Base-by-base conservation (phyloP, 2,329 filamentous ascomycete species). In the Diplocarpon rosae region DNA sequence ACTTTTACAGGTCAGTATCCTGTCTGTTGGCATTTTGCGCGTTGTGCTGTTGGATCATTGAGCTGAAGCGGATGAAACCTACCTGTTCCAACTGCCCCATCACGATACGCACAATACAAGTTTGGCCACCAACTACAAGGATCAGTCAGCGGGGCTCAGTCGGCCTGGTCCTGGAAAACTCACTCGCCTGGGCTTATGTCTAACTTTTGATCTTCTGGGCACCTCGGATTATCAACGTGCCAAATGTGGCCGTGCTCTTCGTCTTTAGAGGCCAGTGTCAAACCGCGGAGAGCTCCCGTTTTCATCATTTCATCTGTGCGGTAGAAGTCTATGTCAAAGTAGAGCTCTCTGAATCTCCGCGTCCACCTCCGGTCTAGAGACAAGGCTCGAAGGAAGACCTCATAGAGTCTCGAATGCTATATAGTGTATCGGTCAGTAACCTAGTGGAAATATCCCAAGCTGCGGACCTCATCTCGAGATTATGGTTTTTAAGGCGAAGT, bases 61-160 rank as follows among this genome's bases (percentile, higher is more conserved):
- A 2, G 7, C 7, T 38, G 3, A 14, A 10, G 24, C 8, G 12
- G 12, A 20, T 13, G 37, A 15, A 13, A 17, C 30, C 9, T 42
- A 42, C 40, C 40, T 11, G 33, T 30, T 56, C 72, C 73, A 76
- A 51, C 42, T 13, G 76, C 70, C n/a, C 66, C 73, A 52, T 78
- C 75, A 24, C 72, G 67, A 47, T 70, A 64, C 2, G 72, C 75
- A 51, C 73, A 76, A 30, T 71, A 68, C 28, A 76, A 62, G 42
- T 75, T 73, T 14, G 75, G 57, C 72, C 74, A 78, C 75, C 71
- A 79, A 44, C 75, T 78, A 43, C 9, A 37, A 12, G 15, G 8
- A 11, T 62, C 41, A 60, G 59, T 41, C 40, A 43, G 2, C 9
- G 7, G 20, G 20, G 20, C 3, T 24, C 20, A 3, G 20, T 24